phyloP scores from a whole-genome alignment of 805 yeast genomes.

The Hanseniaspora hatyaiensis region DNA sequence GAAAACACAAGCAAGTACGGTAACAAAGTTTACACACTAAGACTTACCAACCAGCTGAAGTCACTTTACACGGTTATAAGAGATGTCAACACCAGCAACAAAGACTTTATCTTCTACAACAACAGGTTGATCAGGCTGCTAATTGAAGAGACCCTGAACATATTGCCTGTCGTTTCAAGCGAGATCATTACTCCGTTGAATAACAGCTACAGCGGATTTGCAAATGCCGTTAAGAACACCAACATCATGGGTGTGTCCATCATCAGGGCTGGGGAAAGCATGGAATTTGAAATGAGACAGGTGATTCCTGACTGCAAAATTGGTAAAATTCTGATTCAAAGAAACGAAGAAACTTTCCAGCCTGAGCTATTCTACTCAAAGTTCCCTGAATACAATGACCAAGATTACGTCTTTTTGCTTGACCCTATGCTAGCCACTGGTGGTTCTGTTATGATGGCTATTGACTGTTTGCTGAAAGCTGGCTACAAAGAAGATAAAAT shows the following conservation, averaged over 20 bases:
- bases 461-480: constrained; percentile 71
- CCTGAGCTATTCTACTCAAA: constrained; percentile 90
- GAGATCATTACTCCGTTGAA: constrained; percentile 68
- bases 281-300: constrained; percentile 97
- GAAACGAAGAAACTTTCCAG: constrained; percentile 93
- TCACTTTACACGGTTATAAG: constrained; percentile 87
- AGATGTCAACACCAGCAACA: constrained; percentile 64
- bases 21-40: constrained; percentile 50
- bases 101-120: constrained; percentile 89
- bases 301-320: constrained; percentile 93
- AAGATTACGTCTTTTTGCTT: constrained; percentile 76
- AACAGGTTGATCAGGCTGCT: constrained; percentile 86
- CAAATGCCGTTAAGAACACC: constrained; percentile 58
- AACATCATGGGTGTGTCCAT: constrained; percentile 91
- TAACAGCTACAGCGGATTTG: constrained; percentile 58
- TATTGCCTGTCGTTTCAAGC: constrained; percentile 69
- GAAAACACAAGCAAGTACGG: constrained; percentile 21
- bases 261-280: constrained; percentile 96
- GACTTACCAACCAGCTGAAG: constrained; percentile 79
- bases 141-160: constrained; percentile 92
- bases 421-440: constrained; percentile 99
- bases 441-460: constrained; percentile 95
- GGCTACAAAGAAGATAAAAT: constrained; percentile 86
- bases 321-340: constrained; percentile 91
- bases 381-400: constrained; percentile 81